Evolutionary conservation across 768 basidiomycete genomes (phyloP).

Genomic region (Amanita inopinata): DNA sequence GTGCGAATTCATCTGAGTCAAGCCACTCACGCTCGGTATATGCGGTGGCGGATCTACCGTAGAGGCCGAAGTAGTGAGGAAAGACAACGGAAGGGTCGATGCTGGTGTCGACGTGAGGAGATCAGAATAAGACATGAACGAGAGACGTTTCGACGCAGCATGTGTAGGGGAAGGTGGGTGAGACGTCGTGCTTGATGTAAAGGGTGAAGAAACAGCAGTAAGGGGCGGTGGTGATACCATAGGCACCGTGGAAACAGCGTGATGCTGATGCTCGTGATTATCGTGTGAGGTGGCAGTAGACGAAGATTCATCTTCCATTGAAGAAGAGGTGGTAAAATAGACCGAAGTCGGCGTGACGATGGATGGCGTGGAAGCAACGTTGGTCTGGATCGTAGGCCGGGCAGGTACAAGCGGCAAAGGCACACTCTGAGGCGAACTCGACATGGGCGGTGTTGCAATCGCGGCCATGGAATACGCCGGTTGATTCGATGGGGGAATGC

Average conservation of each 20-base stretch:
- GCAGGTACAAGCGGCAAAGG: not conserved
- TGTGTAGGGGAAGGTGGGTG: conserved; percentile 35
- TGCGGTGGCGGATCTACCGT: conserved; percentile 63
- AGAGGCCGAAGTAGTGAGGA: conserved; percentile 55
- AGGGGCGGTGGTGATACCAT: conserved; percentile 9
- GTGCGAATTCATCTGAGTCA: conserved; percentile 13
- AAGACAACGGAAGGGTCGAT: conserved; percentile 59
- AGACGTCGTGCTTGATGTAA: conserved; percentile 6
- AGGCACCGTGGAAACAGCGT: conserved; percentile 9
- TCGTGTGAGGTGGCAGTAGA: conserved; percentile 4
- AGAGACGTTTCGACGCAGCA: conserved; percentile 55
- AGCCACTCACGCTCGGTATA: conserved; percentile 48
- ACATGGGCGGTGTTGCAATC: not conserved
- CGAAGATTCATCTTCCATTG: conserved; percentile 2
- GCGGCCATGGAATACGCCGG: not conserved
- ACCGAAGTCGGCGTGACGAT: conserved; percentile 39
- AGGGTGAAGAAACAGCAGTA: not conserved
- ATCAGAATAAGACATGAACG: conserved; percentile 86
- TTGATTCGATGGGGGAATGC: conserved; percentile 25
- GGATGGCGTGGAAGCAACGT: conserved; percentile 17
- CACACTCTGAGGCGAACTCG: conserved; percentile 1
- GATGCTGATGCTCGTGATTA: not conserved
- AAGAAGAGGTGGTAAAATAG: conserved; percentile 29
- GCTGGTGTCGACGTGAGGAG: conserved; percentile 71
- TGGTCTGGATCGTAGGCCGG: conserved; percentile 4